Evolutionary conservation across 495 filamentous ascomycete genomes (phyloP).

Genomic region (Xylaria sp.): DNA sequence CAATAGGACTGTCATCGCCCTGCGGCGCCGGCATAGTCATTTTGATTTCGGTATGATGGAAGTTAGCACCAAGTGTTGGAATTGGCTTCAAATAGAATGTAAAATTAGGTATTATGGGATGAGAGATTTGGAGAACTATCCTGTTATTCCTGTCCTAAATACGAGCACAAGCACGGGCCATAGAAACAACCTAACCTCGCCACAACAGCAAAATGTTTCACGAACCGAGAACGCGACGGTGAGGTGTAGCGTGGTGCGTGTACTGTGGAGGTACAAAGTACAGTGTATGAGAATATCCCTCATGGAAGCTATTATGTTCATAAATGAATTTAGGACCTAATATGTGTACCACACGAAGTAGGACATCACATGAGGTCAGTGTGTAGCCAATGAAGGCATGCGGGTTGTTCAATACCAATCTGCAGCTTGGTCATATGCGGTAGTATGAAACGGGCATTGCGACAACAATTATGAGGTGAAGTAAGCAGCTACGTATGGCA

Average conservation of each 20-base stretch:
- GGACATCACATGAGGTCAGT: not conserved
- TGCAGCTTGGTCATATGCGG: not conserved
- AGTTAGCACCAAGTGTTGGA: not conserved
- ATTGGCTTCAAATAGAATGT: not conserved
- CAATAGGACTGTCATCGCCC: not conserved
- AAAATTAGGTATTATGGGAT: not conserved
- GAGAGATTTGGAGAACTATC: not conserved
- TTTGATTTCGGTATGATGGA: not conserved
- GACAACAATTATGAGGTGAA: not conserved
- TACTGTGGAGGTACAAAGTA: not conserved
- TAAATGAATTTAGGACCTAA: not conserved
- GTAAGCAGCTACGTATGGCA: not conserved
- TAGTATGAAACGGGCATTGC: not conserved
- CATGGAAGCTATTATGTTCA: not conserved
- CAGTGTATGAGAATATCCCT: not conserved
- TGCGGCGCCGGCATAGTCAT: not conserved
- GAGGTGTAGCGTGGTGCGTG: not conserved
- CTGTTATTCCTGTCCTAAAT: not conserved
- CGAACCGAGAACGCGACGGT: not conserved
- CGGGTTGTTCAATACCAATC: not conserved
- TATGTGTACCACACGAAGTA: not conserved
- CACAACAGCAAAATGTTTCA: not conserved
- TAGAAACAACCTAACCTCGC: not conserved
- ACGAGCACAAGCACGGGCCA: not conserved
- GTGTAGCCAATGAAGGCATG: not conserved